Base-by-base conservation (phyloP, 257 asterid genomes). In the Linaria vulgaris region DNA sequence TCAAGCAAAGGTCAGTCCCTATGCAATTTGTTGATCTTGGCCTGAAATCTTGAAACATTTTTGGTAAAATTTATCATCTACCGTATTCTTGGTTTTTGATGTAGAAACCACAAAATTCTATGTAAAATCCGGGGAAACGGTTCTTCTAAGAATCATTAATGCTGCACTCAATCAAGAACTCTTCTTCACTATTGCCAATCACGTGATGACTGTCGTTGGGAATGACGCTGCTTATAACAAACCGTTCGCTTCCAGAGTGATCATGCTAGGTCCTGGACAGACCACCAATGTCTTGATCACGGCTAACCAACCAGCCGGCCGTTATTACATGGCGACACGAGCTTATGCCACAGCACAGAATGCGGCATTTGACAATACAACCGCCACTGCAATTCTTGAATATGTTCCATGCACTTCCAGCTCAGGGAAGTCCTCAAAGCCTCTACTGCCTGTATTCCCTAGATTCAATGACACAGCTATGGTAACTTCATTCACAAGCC, bases 121-220 rank as follows among this genome's bases (percentile, higher is more conserved):
- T 0, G 79, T 83, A 49, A 74, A 69, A 56, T 61, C 76, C 3
- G 90, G 90, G 55, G 88, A 83, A 37, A 79, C 82, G 0, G 63
- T 83, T 43, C 83, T 86, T 54, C 57, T 86, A 3, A 66, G 90
- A 47, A 74, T 86, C 70, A 83, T 86, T 80, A 86, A 83, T 17
- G 86, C 86, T 69, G 90, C 95, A 61, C 90, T 86, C 75, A 77
- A 86, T 74, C 90, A 83, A 73, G 79, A 86, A 43, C 86, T 86
- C 23, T 83, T 81, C 76, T 83, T 83, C 80, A 53, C 83, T 0
- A 72, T 86, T 2, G 88, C 86, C 58, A 81, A 81, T 63, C 95
- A 86, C 72, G 70, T 61, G 71, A 70, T 83, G 50, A 79, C 76
- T 2, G 95, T 86, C 1, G 88, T 86, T 5, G 88, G 82, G 0